Conservation (phyloP, 495 filamentous ascomycete genomes). For the Hypomontagnella monticulosa region DNA sequence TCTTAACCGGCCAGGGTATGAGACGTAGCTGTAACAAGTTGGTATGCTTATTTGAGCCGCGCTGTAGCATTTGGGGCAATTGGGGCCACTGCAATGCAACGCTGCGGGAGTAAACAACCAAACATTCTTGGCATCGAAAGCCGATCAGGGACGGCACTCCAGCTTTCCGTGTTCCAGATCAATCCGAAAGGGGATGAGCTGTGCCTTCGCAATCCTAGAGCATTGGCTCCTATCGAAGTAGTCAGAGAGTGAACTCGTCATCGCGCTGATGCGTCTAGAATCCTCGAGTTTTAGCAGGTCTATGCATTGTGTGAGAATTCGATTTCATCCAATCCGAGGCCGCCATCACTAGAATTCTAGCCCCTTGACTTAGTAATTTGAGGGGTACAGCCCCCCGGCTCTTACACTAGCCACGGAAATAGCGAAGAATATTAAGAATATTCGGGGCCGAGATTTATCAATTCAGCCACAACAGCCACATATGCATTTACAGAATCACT, state of each 20-base stretch:
- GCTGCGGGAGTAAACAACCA: slow-evolving; percentile 31
- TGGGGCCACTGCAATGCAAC: slow-evolving; percentile 24
- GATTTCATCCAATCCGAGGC: slow-evolving; percentile 7
- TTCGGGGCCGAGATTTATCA: too few relatives aligned
- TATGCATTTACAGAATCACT: too few relatives aligned
- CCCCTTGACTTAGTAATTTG: background rate
- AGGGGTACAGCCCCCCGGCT: too few relatives aligned
- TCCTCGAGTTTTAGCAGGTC: slow-evolving; percentile 1
- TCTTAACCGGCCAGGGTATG: slow-evolving; percentile 28
- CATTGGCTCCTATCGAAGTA: slow-evolving; percentile 5
- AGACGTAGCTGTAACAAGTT: slow-evolving; percentile 37
- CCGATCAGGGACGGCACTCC: slow-evolving; percentile 39
- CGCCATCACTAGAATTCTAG: background rate
- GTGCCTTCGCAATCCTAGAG: background rate
- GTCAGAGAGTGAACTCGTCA: slow-evolving; percentile 7
- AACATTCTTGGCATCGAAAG: slow-evolving; percentile 43
- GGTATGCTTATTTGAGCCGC: slow-evolving; percentile 41
- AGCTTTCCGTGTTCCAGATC: slow-evolving; percentile 33
- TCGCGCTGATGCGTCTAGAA: slow-evolving; percentile 5
- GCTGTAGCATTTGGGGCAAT: background rate
- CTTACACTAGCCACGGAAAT: too few relatives aligned
- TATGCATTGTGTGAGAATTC: slow-evolving; percentile 17
- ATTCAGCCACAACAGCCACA: slow-evolving; percentile 16
- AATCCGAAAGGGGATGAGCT: slow-evolving; percentile 13
- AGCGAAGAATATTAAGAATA: too few relatives aligned